Evolutionary conservation across 345 rosid genomes (phyloP), one percentile per base, ranked within the genome.

Genomic region (Euclidium syriacum): DNA sequence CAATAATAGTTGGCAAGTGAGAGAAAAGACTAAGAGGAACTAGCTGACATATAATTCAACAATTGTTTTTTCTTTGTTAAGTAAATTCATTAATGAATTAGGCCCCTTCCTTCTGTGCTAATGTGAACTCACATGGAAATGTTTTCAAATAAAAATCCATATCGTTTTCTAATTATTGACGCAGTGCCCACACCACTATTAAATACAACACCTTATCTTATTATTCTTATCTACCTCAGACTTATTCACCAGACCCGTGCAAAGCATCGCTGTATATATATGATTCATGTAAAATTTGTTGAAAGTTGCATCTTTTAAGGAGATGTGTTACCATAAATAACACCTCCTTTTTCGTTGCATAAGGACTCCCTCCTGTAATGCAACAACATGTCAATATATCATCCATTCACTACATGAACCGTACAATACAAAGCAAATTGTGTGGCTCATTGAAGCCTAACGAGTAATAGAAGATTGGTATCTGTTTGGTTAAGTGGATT

Each of bases 61-160:
- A 41, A n/a, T 51, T 40, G 16, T 59, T 49, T 18, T 2, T 42
- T 32, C 6, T 26, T 10, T 23, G 46, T 58, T 41, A 59, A 51
- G 58, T 34, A 41, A 58, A 7, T 39, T 10, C 65, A 58, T 42
- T 41, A 59, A 68, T 68, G 20, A 51, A 17, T 51, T 42, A 58
- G 58, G 66, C 58, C 38, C 18, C 27, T 4, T 43, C 48, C 72
- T 67, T 44, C 46, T 33, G 47, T 51, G 44, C 47, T 59, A 59
- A 68, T 51, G 54, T 51, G 67, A n/a, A 59, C 73, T 68, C 67
- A 68, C 73, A 68, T 68, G 73, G 67, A 58, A 32, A 59, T 68
- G 73, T 68, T 61, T 68, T 59, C 53, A 59, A 17, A 59, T 16
- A 11, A 40, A 59, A 60, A 20, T 51, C 43, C 47, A 33, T 42